Evolutionary conservation across 257 asterid genomes (phyloP), one percentile per base, ranked within the genome.

Genomic region (Pogostemon cablin): DNA sequence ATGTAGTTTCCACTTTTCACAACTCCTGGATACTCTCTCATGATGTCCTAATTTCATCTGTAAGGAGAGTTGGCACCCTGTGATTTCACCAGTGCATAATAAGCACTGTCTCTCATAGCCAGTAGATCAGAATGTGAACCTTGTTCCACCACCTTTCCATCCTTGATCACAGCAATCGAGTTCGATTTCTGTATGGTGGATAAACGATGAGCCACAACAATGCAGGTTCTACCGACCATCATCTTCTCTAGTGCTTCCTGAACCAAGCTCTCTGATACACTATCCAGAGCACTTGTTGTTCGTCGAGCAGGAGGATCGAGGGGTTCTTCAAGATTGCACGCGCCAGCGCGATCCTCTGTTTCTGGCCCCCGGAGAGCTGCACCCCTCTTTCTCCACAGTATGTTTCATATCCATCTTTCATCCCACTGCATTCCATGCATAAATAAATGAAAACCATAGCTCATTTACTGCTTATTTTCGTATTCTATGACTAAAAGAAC

Each of bases 331-430:
- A 71, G 53, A 88, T 86, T 15, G 97, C 97, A 0, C 96, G 92
- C 15, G 97, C 97, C 61, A 88, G 64, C 35, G 96, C 96, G 62
- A 90, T 86, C 39, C 96, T 55, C 65, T 90, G 96, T 41, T 86
- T 90, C 69, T 90, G 97, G 11, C 97, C 97, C 11, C 97, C 97
- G 0, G 97, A 90, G 44, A 90, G 79, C 47, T 90, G 97, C 15
- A 47, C 82, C 54, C 96, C 96, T 59, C 97, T 78, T 61, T 90
- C 93, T 54, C 97, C 97, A 61, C 97, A 88, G 48, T 73, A 82
- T 5, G 96, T 90, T 6, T 88, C 87, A 20, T 88, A 90, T 46
- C 96, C 96, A 41, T 86, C 96, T 67, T 82, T 80, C 93, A 88
- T 88, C 17, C 89, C 96, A 77, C 97, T 88, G 89, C 5, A 25